Base-by-base conservation (phyloP, 352 stramenopile species). In the Albugo candida region DNA sequence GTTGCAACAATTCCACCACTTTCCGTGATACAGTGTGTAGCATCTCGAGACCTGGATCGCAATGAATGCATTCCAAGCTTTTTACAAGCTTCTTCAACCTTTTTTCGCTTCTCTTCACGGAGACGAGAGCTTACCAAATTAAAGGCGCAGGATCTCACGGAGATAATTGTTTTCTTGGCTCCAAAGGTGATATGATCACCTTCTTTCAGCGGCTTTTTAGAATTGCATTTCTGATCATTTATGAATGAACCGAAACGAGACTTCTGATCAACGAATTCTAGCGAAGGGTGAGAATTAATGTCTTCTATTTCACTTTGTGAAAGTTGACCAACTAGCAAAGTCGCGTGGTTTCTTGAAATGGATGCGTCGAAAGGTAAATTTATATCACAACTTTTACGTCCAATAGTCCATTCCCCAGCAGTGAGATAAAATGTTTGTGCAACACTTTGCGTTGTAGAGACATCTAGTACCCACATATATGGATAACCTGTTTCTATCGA, bases 221-320 rank as follows among this genome's bases (percentile, higher is more conserved):
- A 52, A 43, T 76, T 63, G 47, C 56, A 67, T 41, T 85, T 70
- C 40, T 85, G 60, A 34, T 81, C 62, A 53, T 92, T 92, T 40
- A 92, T 72, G 49, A 87, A 92, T 17, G 79, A 86, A 36, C 79
- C 79, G 53, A 92, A 92, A 53, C 79, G 79, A 46, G 79, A 92
- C 40, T 78, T 67, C 54, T 71, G 64, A 60, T 92, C 79, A 52
- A 75, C 64, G 36, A 92, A 63, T 48, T 74, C 67, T 52, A 92
- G 70, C 42, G 65, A 52, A 27, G 73, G 79, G 6, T 72, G 67
- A 13, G 76, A 65, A 12, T 53, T 45, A 40, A 72, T 60, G 50
- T 84, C 63, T 13, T 53, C 48, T 21, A 92, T 56, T 46, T 92
- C 67, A 55, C 80, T 59, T 13, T 47, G 20, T 17, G 65, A 53